phyloP scores from a whole-genome alignment of 116 monocot species.

The Iris pallida region DNA sequence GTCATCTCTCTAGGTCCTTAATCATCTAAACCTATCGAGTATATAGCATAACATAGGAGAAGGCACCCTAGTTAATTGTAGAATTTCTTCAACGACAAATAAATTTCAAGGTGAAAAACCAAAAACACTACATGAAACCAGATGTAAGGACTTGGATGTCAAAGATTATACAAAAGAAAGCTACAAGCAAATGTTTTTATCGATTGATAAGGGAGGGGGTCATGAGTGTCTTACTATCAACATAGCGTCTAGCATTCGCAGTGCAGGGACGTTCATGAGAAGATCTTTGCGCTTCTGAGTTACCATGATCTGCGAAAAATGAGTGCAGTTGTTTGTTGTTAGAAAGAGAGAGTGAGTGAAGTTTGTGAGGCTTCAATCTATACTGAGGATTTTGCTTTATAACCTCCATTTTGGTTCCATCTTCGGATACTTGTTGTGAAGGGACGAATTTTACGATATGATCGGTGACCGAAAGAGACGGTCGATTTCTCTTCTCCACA shows the following conservation, averaged over 20 bases:
- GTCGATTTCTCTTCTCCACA: slow-evolving; percentile 81
- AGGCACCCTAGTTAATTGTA: too few species aligned
- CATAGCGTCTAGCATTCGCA: slow-evolving; percentile 90
- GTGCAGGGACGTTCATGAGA: slow-evolving; percentile 80
- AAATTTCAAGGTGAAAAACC: too few species aligned
- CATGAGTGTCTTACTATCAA: slow-evolving; percentile 84
- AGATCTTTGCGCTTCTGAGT: slow-evolving; percentile 83
- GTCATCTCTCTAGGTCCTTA: too few species aligned
- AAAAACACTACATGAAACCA: too few species aligned
- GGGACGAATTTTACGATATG: slow-evolving; percentile 92
- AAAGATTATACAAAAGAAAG: too few species aligned
- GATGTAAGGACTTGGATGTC: too few species aligned
- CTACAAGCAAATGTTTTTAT: too few species aligned
- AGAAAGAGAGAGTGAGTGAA: neutral
- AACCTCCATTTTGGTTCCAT: slow-evolving; percentile 88
- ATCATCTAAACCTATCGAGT: too few species aligned
- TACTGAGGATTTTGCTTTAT: too few species aligned
- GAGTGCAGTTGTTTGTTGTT: neutral
- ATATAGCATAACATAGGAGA: too few species aligned
- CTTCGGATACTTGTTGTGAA: slow-evolving; percentile 55
- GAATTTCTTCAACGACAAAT: too few species aligned
- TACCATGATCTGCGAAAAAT: slow-evolving; percentile 61
- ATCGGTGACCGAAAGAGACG: slow-evolving; percentile 93
- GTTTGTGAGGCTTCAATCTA: neutral
- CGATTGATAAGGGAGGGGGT: too few species aligned